These are phyloP conservation scores for Colletotrichum plurivorum DNA, from an alignment of 2,329 filamentous ascomycete species.

Conservation along the genomic window DNA sequence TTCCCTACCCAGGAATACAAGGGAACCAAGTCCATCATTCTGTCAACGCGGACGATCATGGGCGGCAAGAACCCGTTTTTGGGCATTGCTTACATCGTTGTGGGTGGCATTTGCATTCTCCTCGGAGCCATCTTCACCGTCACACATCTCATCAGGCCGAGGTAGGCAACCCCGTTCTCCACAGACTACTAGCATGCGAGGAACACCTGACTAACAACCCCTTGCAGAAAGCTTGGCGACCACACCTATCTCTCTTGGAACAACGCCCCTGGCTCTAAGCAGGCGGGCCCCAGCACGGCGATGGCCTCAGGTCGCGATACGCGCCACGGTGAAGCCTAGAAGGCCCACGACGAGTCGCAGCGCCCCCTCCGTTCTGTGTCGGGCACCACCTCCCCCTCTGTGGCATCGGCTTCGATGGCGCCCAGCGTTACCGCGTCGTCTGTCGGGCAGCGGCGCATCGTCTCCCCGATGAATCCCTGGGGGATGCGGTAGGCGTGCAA, in stretches of 20 bases:
- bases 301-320: slow-evolving; percentile 71
- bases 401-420: slow-evolving; percentile 11
- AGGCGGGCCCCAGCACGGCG: slow-evolving; percentile 57
- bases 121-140: slow-evolving; percentile 90
- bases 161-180: slow-evolving; percentile 62
- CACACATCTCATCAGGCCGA: slow-evolving; percentile 91
- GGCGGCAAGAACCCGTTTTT: slow-evolving; percentile 96
- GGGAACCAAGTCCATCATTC: slow-evolving; percentile 90
- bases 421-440: slow-evolving; percentile 34
- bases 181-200: slow-evolving; percentile 13
- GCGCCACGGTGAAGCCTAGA: slow-evolving; percentile 60
- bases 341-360: slow-evolving; percentile 46
- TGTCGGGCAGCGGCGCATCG: slow-evolving; percentile 14
- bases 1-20: slow-evolving; percentile 85
- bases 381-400: slow-evolving; percentile 16
- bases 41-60: slow-evolving; percentile 92
- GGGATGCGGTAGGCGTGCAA: background rate
- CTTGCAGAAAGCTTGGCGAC: slow-evolving; percentile 89
- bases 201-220: slow-evolving; percentile 4
- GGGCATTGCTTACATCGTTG: slow-evolving; percentile 94
- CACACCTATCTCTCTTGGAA: slow-evolving; percentile 99
- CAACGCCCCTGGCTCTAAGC: slow-evolving; percentile 63
- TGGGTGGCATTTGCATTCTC: slow-evolving; percentile 92
- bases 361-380: slow-evolving; percentile 33
- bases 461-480: slow-evolving; percentile 19